These are phyloP conservation scores for Ashbya aceris DNA, from an alignment of 1,139 yeast genomes.

Conservation along the genomic window DNA sequence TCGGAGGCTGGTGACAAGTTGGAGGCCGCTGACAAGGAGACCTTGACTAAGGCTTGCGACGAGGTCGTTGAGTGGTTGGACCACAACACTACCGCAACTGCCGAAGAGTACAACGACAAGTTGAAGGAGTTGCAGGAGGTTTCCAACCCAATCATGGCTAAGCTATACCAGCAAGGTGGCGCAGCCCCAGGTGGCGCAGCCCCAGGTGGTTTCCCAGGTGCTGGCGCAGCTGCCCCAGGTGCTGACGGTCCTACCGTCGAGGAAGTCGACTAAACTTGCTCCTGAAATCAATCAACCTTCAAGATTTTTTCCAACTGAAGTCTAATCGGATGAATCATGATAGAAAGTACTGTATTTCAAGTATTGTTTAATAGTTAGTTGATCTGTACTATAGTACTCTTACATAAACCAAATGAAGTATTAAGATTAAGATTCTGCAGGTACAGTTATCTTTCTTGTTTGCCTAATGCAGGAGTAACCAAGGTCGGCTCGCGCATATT, in stretches of 20 bases:
- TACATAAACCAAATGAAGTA: background rate
- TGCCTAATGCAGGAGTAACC: no score
- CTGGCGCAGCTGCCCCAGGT: constrained; percentile 58
- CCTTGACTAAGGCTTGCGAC: constrained; percentile 74
- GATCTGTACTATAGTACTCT: constrained; percentile 3
- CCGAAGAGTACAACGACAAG: constrained; percentile 79
- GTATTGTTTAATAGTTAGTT: constrained; percentile 2
- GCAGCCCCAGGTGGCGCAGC: constrained; percentile 47
- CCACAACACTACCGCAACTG: constrained; percentile 75
- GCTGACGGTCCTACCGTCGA: constrained; percentile 88
- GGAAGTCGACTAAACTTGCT: constrained; percentile 66
- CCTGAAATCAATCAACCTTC: background rate
- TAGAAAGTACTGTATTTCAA: background rate
- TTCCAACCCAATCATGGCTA: constrained; percentile 91
- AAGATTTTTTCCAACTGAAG: constrained; percentile 1
- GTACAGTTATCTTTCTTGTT: background rate
- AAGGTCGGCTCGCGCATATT: no score
- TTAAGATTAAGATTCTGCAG: background rate
- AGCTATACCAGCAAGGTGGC: constrained; percentile 75
- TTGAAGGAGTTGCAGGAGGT: constrained; percentile 90
- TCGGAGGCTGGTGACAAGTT: constrained; percentile 78
- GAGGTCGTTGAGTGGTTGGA: constrained; percentile 86
- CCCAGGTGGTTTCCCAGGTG: constrained; percentile 64
- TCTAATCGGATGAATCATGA: constrained; percentile 1
- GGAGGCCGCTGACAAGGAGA: constrained; percentile 67